Base-by-base conservation (phyloP, 2,329 filamentous ascomycete species). In the Botryosphaeria agaves region DNA sequence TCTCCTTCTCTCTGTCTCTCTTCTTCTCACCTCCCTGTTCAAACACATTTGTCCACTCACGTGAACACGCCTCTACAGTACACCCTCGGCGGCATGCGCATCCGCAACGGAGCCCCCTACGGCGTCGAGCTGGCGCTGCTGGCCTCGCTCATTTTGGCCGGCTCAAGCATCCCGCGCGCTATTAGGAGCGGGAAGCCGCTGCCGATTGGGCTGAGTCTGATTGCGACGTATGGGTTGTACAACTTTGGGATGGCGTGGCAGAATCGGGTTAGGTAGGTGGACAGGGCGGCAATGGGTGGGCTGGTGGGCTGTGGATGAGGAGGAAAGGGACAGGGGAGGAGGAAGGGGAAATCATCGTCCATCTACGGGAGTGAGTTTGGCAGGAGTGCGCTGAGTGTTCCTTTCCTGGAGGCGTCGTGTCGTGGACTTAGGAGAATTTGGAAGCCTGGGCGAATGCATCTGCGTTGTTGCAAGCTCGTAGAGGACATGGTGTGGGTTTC, bases 91-190 rank as follows among this genome's bases (percentile, higher is more conserved):
- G 85, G 78, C 39, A 75, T 80, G 47, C 79, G 85, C 35, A 74
- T 93, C 38, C 74, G 77, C 44, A 75, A 72, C 43, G 62, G 67
- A 36, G 68, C 83, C 50, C 52, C 79, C 3, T 93, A 89, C 52
- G 89, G 87, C 38, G 59, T 91, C 41, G 89, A 95, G 56, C 62
- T 93, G 26, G 81, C 78, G n/a, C 66, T 98, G 7, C 63, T 94
- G 26, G 89, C 89, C 4, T 92, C 82, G 1, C 46, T 83, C n/a
- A 59, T 95, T 16, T 67, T 98, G 20, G 87, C 69, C 2, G 84
- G 83, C 14, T 79, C 79, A 25, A 78, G 81, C 2, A 76, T 95
- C 36, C 89, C 89, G 8, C 69, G 89, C 31, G 89, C 84, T 4
- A 73, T 98, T 46, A 81, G 74, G 52, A 69, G 75, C 25, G 64